Conservation (phyloP, 345 rosid genomes). For the Isatis tinctoria region DNA sequence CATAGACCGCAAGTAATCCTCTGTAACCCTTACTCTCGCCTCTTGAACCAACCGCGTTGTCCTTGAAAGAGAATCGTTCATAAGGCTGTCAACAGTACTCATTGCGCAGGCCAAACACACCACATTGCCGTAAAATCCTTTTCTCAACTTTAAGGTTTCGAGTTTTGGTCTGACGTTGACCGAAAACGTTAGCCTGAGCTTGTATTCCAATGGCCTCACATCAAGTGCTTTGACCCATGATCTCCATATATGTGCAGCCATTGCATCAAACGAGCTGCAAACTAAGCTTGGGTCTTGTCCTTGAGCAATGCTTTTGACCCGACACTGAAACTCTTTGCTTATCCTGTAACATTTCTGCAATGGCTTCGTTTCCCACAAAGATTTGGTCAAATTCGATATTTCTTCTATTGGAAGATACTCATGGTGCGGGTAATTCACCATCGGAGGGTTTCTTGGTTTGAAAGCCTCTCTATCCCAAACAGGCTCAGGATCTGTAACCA, state of each 20-base stretch:
- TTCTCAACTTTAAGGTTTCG: conserved; percentile 46
- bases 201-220: conserved; percentile 60
- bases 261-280: conserved; percentile 73
- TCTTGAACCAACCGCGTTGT: conserved; percentile 55
- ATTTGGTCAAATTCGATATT: conserved; percentile 56
- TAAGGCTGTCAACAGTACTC: conserved; percentile 54
- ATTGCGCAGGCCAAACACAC: conserved; percentile 78
- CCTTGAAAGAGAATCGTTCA: conserved; percentile 42
- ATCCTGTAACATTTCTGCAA: conserved; percentile 71
- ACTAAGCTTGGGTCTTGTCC: conserved; percentile 30
- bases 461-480: conserved; percentile 75
- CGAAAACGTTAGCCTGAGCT: conserved; percentile 80
- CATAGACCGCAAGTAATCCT: conserved; percentile 71
- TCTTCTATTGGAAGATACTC: conserved; percentile 73
- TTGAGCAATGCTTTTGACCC: conserved; percentile 59
- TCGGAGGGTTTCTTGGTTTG: conserved; percentile 64
- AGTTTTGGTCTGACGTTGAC: conserved; percentile 75
- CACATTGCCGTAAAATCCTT: conserved; percentile 78
- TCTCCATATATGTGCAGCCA: conserved; percentile 92
- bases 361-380: conserved; percentile 64
- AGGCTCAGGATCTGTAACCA: conserved; percentile 55
- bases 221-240: conserved; percentile 92
- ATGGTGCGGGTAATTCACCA: conserved; percentile 52
- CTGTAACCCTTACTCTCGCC: conserved; percentile 59
- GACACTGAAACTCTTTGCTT: conserved; percentile 58